Conservation (phyloP, 2,329 filamentous ascomycete genomes). For the Penicillium expansum region DNA sequence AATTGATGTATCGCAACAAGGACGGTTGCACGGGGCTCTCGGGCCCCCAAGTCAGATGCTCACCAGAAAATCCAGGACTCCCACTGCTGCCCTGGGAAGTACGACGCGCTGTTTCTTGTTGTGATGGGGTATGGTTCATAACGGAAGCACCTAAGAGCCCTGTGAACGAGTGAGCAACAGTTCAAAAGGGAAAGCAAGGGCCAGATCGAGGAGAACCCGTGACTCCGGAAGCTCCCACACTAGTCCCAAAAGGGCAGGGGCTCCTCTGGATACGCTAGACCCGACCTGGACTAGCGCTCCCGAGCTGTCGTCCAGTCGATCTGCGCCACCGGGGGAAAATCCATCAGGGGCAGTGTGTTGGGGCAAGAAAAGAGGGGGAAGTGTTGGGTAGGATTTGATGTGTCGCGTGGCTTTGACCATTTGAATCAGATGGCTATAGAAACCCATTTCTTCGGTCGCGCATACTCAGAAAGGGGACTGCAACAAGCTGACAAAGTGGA, state of each 20-base stretch:
- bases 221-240: constrained; percentile 35
- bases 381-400: not conserved
- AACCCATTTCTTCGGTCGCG: not conserved
- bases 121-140: constrained; percentile 36
- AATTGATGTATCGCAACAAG: constrained; percentile 4
- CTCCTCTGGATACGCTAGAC: constrained; percentile 18
- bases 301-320: constrained; percentile 33
- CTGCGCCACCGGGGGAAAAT: constrained; percentile 25
- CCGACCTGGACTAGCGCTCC: constrained; percentile 35
- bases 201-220: constrained; percentile 30
- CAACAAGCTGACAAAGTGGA: constrained; percentile 10
- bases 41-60: constrained; percentile 26
- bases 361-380: not conserved
- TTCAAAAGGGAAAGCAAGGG: constrained; percentile 22
- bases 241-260: constrained; percentile 30
- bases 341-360: constrained; percentile 12
- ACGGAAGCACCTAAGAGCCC: constrained; percentile 24
- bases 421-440: not conserved
- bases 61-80: constrained; percentile 39
- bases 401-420: not conserved
- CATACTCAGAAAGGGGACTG: not conserved
- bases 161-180: constrained; percentile 21
- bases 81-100: constrained; percentile 38
- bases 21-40: constrained; percentile 9
- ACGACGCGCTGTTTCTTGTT: constrained; percentile 32